phyloP scores from a whole-genome alignment of 352 stramenopile genomes.

The Phytophthora sp. region DNA sequence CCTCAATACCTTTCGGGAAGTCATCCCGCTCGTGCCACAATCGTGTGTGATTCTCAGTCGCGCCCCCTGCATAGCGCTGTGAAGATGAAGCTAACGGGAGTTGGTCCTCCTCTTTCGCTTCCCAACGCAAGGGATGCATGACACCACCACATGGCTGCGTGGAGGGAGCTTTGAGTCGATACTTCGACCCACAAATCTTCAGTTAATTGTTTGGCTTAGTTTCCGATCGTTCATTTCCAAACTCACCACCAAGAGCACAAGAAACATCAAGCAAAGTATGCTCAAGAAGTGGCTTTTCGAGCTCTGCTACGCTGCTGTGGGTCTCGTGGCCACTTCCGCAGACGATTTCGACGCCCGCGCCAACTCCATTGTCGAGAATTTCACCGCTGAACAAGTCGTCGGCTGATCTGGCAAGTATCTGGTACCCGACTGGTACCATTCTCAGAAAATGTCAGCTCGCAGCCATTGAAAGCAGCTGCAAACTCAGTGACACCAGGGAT shows the following conservation, averaged over 20 bases:
- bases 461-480: too few species aligned
- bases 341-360: conserved; percentile 27
- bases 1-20: too few species aligned
- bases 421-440: too few species aligned
- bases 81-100: conserved; percentile 21
- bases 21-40: conserved; percentile 13
- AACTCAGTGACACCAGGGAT: too few species aligned
- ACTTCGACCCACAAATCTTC: neutral
- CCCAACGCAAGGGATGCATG: neutral
- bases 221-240: conserved; percentile 21
- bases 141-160: neutral
- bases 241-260: conserved; percentile 18
- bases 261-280: conserved; percentile 17
- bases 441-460: too few species aligned
- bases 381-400: conserved; percentile 26
- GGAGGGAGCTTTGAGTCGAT: neutral
- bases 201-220: conserved; percentile 2
- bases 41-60: conserved; percentile 13
- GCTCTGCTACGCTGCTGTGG: conserved; percentile 16
- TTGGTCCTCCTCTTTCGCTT: neutral
- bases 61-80: conserved; percentile 14
- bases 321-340: conserved; percentile 4
- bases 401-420: too few species aligned
- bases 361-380: conserved; percentile 31
- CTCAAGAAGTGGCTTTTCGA: conserved; percentile 31